Conservation (phyloP, 768 basidiomycete genomes). For the Serendipita sp. region DNA sequence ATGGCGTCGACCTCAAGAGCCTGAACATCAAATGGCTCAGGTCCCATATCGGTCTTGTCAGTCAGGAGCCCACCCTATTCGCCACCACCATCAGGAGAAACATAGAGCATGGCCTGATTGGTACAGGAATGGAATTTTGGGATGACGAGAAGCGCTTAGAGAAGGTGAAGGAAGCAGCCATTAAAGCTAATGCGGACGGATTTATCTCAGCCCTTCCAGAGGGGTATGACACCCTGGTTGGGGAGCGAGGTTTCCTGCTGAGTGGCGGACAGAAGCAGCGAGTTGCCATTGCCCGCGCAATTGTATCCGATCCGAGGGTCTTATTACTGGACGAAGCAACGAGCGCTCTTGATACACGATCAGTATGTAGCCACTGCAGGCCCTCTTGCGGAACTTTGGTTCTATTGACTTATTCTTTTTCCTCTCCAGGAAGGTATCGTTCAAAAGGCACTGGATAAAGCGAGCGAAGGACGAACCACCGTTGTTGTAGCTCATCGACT, state of each 20-base stretch:
- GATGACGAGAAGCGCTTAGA: constrained; percentile 58
- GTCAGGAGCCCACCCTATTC: constrained; percentile 77
- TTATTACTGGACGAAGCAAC: constrained; percentile 83
- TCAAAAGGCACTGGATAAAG: constrained; percentile 80
- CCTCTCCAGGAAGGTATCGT: constrained; percentile 47
- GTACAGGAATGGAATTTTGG: constrained; percentile 46
- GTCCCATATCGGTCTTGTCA: constrained; percentile 73
- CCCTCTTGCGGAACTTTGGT: no score
- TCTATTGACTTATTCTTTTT: not conserved
- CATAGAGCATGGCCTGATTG: constrained; percentile 72
- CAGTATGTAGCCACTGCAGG: constrained; percentile 18
- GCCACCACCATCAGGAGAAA: constrained; percentile 70
- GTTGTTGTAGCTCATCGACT: constrained; percentile 69
- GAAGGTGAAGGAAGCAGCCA: constrained; percentile 66
- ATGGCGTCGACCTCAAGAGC: constrained; percentile 54
- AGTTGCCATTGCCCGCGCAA: constrained; percentile 76
- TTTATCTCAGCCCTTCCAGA: constrained; percentile 67
- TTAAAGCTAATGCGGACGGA: constrained; percentile 82
- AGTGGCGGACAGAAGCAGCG: constrained; percentile 82
- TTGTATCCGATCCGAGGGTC: constrained; percentile 74
- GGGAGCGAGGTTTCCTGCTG: constrained; percentile 72
- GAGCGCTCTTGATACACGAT: constrained; percentile 76
- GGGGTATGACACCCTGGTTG: constrained; percentile 78
- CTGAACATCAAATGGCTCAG: constrained; percentile 78
- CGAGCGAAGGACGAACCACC: constrained; percentile 58